Evolutionary conservation across 2,329 filamentous ascomycete species (phyloP), one percentile per base, ranked within the genome.

Genomic region (Podosphaera xanthii): DNA sequence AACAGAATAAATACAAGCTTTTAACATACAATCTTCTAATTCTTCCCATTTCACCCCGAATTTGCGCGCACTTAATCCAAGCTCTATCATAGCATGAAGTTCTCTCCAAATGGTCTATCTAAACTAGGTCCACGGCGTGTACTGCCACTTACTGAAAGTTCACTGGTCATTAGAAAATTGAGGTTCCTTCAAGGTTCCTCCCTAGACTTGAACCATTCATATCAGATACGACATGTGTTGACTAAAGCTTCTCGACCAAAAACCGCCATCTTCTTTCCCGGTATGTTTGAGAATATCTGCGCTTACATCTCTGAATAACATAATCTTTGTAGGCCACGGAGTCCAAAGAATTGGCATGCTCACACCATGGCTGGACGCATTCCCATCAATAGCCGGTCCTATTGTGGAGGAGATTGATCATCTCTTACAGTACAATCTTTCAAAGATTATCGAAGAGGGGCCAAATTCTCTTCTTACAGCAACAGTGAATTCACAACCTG

Each of bases 271-370:
- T 71, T 71, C 65, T 71, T 71, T 60, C 70, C 70, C 59, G 70
- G 70, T 71, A 67, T 59, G 63, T 33, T 12, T 22, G 33, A 58
- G 42, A 44, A 60, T 44, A 34, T 57, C 44, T 38, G 31, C n/a
- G 48, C 48, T 33, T 50, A 22, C 5, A n/a, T 5, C 34, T 49
- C 12, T 40, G 36, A 40, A 40, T 40, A 40, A 40, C 36, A 40
- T 5, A 40, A 5, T 35, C 33, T 22, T 6, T 38, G 57, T 67
- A 90, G 87, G 87, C 66, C 88, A 94, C 72, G 88, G 88, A 65
- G 88, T 94, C 22, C 88, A 94, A 70, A 83, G 86, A 68, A 85
- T 94, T 58, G 87, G 87, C 71, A 94, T 94, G 88, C 76, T 87
- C 60, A 80, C 77, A 40, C 83, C 87, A 52, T 96, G 91, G 89